Base-by-base conservation (phyloP, 768 basidiomycete species). In the Termitomyces sp. region DNA sequence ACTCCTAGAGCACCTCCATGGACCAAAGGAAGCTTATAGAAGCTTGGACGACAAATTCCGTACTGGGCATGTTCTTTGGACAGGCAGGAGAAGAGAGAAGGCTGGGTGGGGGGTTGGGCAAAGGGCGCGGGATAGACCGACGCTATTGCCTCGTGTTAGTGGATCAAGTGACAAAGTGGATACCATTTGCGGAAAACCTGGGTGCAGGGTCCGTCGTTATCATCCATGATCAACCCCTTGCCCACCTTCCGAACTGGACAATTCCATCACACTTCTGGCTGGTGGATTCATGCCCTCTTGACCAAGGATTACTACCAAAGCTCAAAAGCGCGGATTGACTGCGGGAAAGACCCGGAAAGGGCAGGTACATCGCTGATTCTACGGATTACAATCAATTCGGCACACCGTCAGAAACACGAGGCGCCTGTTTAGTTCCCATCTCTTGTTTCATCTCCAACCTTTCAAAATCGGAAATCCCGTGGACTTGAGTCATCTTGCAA, bases 361-460 rank as follows among this genome's bases (percentile, higher is more conserved):
- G 59, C 54, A 61, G 60, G 55, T 61, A 48, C 58, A 58, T 63
- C 62, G 59, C 62, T 63, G 62, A 62, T 65, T 65, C 57, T 59
- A 67, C 67, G 67, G 67, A 65, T 61, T 71, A 64, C 65, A 67
- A 67, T 69, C 67, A 67, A 65, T 62, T 69, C 71, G 72, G 73
- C 70, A 71, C 63, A 52, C 67, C 66, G 68, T 65, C 63, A 68
- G 65, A 63, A 69, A 71, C 76, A 76, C 76, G 76, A 76, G 76
- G 75, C 75, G 58, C 67, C 69, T 64, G 67, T 69, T 71, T 71
- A 69, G 60, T 72, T 71, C 72, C 71, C 72, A 71, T 67, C 69
- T 67, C 57, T 58, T 65, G 58, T 64, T 70, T 71, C 65, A 66
- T 61, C 64, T 67, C 66, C 63, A 67, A 61, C 65, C 65, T 61